Conservation (phyloP, 305 asterid species). For the Striga hermonthica region DNA sequence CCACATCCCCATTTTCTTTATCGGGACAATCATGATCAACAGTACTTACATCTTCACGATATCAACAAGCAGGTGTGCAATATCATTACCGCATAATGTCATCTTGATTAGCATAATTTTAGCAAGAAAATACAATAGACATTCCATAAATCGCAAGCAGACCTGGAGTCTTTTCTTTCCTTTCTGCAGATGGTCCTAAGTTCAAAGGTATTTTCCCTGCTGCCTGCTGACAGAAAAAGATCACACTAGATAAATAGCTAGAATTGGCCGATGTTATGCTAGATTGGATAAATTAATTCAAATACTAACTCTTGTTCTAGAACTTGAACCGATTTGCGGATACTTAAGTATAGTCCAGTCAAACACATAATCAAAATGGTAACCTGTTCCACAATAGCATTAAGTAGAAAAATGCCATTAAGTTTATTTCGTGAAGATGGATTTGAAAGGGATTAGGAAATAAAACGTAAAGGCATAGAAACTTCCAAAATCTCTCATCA, state of each 20-base stretch:
- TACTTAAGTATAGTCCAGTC: constrained; percentile 81
- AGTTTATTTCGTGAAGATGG: not conserved
- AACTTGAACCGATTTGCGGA: constrained; percentile 70
- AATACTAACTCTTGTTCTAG: constrained; percentile 54
- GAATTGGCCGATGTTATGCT: constrained; percentile 1
- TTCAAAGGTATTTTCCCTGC: constrained; percentile 49
- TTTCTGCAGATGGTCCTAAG: constrained; percentile 56
- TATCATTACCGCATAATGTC: too few species aligned
- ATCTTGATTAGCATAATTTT: too few species aligned
- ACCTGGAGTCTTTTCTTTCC: constrained; percentile 64
- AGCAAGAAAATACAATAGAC: too few species aligned
- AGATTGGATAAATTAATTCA: not conserved
- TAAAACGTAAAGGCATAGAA: not conserved
- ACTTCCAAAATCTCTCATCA: not conserved
- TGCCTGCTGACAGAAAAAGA: constrained; percentile 43
- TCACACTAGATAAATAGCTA: constrained; percentile 17
- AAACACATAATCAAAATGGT: constrained; percentile 74
- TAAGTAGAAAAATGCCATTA: constrained; percentile 5
- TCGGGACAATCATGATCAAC: too few species aligned
- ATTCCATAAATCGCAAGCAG: not conserved
- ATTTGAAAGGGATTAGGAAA: not conserved
- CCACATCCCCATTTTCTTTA: too few species aligned
- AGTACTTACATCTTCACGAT: too few species aligned
- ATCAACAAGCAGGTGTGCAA: too few species aligned
- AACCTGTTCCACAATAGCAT: constrained; percentile 46